Conservation (phyloP, 805 yeast species). For the Ascoidea tarda region DNA sequence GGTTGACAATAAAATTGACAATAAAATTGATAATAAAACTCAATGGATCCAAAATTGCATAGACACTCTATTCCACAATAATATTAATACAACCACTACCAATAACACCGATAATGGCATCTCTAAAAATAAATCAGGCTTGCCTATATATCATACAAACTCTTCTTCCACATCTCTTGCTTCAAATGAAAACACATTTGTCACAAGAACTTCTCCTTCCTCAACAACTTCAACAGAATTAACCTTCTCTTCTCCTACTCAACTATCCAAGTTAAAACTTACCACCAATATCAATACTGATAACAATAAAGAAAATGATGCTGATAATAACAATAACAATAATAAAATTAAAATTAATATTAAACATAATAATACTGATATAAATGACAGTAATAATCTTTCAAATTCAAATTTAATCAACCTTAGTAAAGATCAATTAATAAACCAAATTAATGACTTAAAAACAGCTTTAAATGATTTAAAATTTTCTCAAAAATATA, state of each 20-base stretch:
- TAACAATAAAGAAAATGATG: background rate
- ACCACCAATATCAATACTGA: background rate
- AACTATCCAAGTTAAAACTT: background rate
- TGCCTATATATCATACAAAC: too few relatives aligned
- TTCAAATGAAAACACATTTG: too few relatives aligned
- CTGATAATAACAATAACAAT: background rate
- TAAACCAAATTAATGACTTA: conserved; percentile 17
- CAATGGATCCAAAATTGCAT: background rate
- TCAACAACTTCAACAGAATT: background rate
- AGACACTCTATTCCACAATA: background rate
- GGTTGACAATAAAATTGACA: too few relatives aligned
- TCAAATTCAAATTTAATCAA: conserved; percentile 3
- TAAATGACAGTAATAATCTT: background rate
- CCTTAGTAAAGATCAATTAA: background rate
- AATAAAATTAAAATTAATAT: background rate
- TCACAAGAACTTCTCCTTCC: background rate
- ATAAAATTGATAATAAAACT: background rate
- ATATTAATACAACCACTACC: background rate
- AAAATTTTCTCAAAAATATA: conserved; percentile 30
- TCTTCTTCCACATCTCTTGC: too few relatives aligned
- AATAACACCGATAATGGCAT: too few relatives aligned
- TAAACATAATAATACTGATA: background rate
- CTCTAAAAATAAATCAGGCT: too few relatives aligned
- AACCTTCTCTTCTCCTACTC: background rate
- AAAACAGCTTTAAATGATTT: conserved; percentile 30